Percentiles rank a stretch among this genome's conserved stretches.
Conservation (phyloP, 2,329 filamentous ascomycete genomes). For the Hypoxylon rubiginosum region DNA sequence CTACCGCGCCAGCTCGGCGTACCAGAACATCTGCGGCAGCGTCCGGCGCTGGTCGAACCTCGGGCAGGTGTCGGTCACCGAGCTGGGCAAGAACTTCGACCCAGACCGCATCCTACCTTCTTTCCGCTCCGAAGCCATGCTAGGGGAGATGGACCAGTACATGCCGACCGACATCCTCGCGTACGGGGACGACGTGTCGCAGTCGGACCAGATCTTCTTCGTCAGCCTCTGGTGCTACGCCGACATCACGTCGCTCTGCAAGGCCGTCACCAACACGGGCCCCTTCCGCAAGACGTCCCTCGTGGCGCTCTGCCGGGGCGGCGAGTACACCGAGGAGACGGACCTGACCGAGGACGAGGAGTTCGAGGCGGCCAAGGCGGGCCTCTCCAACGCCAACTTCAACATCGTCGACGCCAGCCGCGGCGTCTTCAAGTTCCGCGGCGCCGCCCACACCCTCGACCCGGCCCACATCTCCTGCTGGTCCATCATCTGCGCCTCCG, state of each 20-base stretch:
- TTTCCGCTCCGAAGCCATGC: no score
- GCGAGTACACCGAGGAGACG: background rate
- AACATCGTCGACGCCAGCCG: conserved; percentile 28
- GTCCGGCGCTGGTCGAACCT: conserved; percentile 5
- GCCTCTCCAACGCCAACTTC: background rate
- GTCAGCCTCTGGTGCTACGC: conserved; percentile 32
- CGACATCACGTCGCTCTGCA: conserved; percentile 9
- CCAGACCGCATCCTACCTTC: no score
- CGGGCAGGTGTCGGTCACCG: background rate
- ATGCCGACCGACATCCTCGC: conserved; percentile 1
- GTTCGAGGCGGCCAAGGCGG: background rate
- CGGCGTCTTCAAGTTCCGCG: conserved; percentile 44
- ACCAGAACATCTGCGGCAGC: conserved; percentile 16
- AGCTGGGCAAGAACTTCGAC: no score
- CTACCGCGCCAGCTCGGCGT: conserved; percentile 4
- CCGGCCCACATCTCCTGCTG: conserved; percentile 18
- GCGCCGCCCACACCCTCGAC: conserved; percentile 27
- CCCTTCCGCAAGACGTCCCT: conserved; percentile 4
- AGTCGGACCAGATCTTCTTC: conserved; percentile 19
- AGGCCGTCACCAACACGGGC: conserved; percentile 1
- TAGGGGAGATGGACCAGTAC: conserved; percentile 22
- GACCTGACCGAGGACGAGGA: background rate
- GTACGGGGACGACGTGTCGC: background rate
- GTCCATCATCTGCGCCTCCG: background rate
- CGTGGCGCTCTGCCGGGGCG: conserved; percentile 24